These are phyloP conservation scores for Pseudonitzschia multiseries DNA, from an alignment of 108 stramenopile species.

Conservation along the genomic window DNA sequence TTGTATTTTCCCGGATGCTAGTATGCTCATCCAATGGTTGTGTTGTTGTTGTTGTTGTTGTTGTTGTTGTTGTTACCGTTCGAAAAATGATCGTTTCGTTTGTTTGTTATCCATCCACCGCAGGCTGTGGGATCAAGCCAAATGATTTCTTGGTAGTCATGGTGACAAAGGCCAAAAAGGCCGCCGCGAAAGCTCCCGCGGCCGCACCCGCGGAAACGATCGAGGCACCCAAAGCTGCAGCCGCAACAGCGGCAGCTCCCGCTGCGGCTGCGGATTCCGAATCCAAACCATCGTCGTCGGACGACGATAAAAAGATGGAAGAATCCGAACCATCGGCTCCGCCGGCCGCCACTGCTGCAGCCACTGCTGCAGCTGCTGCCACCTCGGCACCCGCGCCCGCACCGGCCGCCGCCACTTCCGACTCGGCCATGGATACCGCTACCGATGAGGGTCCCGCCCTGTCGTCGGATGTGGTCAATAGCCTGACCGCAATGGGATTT, in stretches of 20 bases:
- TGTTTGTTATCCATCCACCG: background rate
- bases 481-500: constrained; percentile 85
- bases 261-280: constrained; percentile 40
- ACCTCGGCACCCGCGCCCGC: constrained; percentile 48
- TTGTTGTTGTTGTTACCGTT: no score
- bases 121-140: constrained; percentile 73
- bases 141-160: constrained; percentile 96
- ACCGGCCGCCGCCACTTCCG: constrained; percentile 39
- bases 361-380: no score
- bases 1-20: no score
- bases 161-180: constrained; percentile 90
- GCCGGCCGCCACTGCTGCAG: constrained; percentile 39
- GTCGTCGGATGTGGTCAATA: constrained; percentile 63
- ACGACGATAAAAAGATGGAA: constrained; percentile 33
- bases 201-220: constrained; percentile 43
- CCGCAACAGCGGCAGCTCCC: constrained; percentile 35
- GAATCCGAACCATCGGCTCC: constrained; percentile 37
- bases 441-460: constrained; percentile 45
- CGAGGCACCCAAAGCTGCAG: constrained; percentile 47
- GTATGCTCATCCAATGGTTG: no score
- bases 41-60: no score
- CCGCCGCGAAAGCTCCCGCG: constrained; percentile 62
- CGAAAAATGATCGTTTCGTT: background rate
- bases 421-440: constrained; percentile 10
- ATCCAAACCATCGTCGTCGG: constrained; percentile 34